Evolutionary conservation across 1,139 yeast genomes (phyloP), one percentile per base, ranked within the genome.

Genomic region (Yamadazyma pseudoaaseri): DNA sequence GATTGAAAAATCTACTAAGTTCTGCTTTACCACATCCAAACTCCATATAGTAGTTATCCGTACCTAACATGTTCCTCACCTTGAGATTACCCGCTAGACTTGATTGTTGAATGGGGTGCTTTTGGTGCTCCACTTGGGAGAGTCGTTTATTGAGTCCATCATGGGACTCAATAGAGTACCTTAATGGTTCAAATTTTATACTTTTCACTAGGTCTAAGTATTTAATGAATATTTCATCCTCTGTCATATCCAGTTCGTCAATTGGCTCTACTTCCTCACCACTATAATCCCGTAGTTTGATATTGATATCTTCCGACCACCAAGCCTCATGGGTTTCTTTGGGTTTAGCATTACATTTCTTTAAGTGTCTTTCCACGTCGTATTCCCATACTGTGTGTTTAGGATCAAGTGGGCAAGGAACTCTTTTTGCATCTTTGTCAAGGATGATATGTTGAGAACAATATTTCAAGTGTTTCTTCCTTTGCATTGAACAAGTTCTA

Each of bases 1-100:
- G 59, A 39, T 74, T 69, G n/a, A 86, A 65, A 48, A 77, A 85
- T 39, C 95, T 60, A 1, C 90, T 76, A 16, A 89, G 68, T 52
- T 89, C 97, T 1, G 85, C 96, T 40, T 90, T 75, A 0, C 97
- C 97, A 54, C 95, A 85, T 0, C 97, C 97, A 63, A 86, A 87
- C 55, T 89, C 97, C 16, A 85, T 55, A 48, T 80, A 76, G 33
- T 72, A 62, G 26, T 53, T 49, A 4, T 61, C 48, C 3, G 54
- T 30, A 1, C 60, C 58, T 20, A 81, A 57, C 18, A 81, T 49
- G 0, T 56, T 58, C n/a, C 56, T 45, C 3, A 60, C 52, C 20
- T 73, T 65, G 52, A 89, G 57, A 41, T 85, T 85, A 4, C 87
- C 90, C 14, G 86, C 82, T 38, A 89, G 57, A 3, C 95, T 84